Conservation (phyloP, 345 rosid genomes). For the Aquilaria yunnanensis region DNA sequence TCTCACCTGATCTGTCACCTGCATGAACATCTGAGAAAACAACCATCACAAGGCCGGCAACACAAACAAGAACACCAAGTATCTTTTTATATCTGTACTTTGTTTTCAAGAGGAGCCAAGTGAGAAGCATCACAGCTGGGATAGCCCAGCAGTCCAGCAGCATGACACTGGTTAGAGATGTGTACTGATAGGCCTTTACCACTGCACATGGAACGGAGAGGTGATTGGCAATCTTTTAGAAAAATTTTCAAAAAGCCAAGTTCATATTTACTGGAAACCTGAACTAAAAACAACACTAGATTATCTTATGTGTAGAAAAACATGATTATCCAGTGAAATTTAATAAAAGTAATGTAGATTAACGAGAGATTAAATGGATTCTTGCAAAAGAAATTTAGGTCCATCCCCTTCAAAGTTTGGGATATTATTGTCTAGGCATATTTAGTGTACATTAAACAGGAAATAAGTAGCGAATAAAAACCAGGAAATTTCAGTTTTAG, state of each 20-base stretch:
- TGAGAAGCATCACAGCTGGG: conserved; percentile 80
- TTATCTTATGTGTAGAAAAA: too few species aligned
- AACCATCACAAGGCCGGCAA: conserved; percentile 72
- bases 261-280: background rate
- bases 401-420: too few species aligned
- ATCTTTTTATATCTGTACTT: conserved; percentile 75
- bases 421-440: too few species aligned
- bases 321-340: too few species aligned
- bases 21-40: conserved; percentile 94
- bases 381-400: too few species aligned
- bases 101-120: conserved; percentile 69
- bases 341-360: background rate
- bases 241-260: background rate
- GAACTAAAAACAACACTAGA: background rate
- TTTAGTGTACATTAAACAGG: too few species aligned
- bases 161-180: conserved; percentile 88
- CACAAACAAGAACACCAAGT: conserved; percentile 69
- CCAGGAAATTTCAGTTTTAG: too few species aligned
- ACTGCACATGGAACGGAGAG: conserved; percentile 36
- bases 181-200: conserved; percentile 90
- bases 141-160: conserved; percentile 94
- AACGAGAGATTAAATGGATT: too few species aligned
- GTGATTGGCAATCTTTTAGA: conserved; percentile 12
- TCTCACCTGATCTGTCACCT: conserved; percentile 59
- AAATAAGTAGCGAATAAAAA: too few species aligned